Percentiles rank a stretch among this genome's conserved stretches.
Conservation (phyloP, 1,139 yeast species). For the Geotrichum restrictum region DNA sequence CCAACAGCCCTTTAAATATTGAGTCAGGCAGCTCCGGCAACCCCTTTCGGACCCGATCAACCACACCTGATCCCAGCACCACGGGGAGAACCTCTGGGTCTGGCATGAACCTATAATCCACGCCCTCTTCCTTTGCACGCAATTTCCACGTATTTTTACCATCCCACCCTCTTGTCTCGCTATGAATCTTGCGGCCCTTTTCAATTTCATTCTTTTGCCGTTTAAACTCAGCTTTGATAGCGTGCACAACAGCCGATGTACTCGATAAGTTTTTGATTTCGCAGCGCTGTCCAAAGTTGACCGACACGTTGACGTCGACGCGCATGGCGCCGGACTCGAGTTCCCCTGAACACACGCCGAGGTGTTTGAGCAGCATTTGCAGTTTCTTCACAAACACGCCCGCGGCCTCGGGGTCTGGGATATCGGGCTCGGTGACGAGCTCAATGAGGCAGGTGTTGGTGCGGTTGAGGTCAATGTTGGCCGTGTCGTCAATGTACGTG, state of each 20-base stretch:
- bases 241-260: constrained; percentile 72
- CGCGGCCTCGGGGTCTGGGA: constrained; percentile 63
- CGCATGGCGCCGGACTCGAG: constrained; percentile 93
- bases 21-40: constrained; percentile 68
- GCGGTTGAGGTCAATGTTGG: constrained; percentile 70
- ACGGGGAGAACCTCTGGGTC: constrained; percentile 81
- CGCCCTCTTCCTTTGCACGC: constrained; percentile 73
- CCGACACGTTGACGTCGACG: constrained; percentile 87
- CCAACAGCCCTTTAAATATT: constrained; percentile 48
- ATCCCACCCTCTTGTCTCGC: constrained; percentile 92
- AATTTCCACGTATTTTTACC: constrained; percentile 61
- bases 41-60: constrained; percentile 39
- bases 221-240: constrained; percentile 68
- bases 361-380: constrained; percentile 62
- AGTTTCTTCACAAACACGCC: constrained; percentile 76
- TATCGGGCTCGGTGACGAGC: constrained; percentile 87
- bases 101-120: constrained; percentile 91
- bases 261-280: constrained; percentile 88
- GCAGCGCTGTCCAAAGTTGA: constrained; percentile 58
- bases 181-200: constrained; percentile 41
- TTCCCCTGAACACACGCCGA: constrained; percentile 81
- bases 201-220: constrained; percentile 55
- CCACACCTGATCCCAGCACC: constrained; percentile 44
- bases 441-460: constrained; percentile 85
- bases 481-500: constrained; percentile 46